These are phyloP conservation scores for Biscutella auriculata DNA, from an alignment of 441 rosid genomes.

Conservation along the genomic window DNA sequence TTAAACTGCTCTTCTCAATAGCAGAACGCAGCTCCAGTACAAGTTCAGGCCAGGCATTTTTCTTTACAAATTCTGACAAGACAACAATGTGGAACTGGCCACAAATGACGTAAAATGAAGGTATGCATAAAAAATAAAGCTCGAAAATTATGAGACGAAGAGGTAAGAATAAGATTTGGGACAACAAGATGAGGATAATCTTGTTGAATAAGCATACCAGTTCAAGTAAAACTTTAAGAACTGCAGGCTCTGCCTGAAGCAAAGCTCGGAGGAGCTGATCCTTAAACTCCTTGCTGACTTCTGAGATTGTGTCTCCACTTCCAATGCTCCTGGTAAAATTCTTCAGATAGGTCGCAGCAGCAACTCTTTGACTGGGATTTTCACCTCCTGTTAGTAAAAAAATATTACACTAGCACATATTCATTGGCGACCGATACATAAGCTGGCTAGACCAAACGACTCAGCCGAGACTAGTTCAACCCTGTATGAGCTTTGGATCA, in stretches of 20 bases:
- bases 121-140: background rate
- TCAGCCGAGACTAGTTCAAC: background rate
- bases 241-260: constrained; percentile 44
- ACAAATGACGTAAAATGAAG: constrained; percentile 7
- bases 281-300: constrained; percentile 60
- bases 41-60: constrained; percentile 69
- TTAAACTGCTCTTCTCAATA: constrained; percentile 46
- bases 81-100: constrained; percentile 55
- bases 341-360: constrained; percentile 78
- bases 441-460: background rate
- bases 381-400: constrained; percentile 36
- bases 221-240: constrained; percentile 71
- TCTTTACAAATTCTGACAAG: constrained; percentile 55
- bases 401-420: background rate
- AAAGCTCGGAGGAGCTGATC: constrained; percentile 55
- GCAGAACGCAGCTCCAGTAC: constrained; percentile 52
- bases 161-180: background rate
- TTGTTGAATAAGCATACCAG: constrained; percentile 29
- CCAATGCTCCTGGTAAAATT: constrained; percentile 47
- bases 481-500: background rate
- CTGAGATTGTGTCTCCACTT: constrained; percentile 23
- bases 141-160: background rate
- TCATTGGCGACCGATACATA: background rate
- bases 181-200: background rate
- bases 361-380: constrained; percentile 47